phyloP scores from a whole-genome alignment of 257 asterid species.

The Gentiana dahurica region DNA sequence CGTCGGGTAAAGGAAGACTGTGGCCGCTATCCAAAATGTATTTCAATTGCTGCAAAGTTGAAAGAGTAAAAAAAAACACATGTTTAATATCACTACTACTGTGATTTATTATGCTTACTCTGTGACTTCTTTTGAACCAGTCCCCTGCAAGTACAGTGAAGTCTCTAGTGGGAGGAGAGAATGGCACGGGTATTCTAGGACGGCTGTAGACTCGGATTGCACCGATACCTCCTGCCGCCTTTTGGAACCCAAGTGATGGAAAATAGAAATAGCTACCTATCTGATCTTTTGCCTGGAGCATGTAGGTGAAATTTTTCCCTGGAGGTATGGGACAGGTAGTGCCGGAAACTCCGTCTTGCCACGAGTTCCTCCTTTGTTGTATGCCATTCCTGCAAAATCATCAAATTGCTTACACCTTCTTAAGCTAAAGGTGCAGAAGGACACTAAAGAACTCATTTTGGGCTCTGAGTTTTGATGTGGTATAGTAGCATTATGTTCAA shows the following conservation, averaged over 20 bases:
- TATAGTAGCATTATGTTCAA: too few relatives aligned
- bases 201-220: conserved; percentile 79
- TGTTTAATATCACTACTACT: neutral
- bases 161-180: conserved; percentile 71
- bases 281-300: conserved; percentile 88
- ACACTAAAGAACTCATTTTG: too few relatives aligned
- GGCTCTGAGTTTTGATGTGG: too few relatives aligned
- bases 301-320: conserved; percentile 68
- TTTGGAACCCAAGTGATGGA: conserved; percentile 72
- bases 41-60: conserved; percentile 56
- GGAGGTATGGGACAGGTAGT: conserved; percentile 88
- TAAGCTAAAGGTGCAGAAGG: too few relatives aligned
- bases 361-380: conserved; percentile 92
- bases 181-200: conserved; percentile 85
- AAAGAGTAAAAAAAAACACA: neutral
- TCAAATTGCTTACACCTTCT: too few relatives aligned
- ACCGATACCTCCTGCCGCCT: conserved; percentile 92
- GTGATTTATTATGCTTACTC: conserved; percentile 31
- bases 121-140: conserved; percentile 73
- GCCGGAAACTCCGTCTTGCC: conserved; percentile 84
- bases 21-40: conserved; percentile 67
- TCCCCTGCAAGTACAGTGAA: conserved; percentile 73
- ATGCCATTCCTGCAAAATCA: conserved; percentile 58
- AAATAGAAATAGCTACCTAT: conserved; percentile 86
- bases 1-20: conserved; percentile 86